Evolutionary conservation across 306 rosid genomes (phyloP), one percentile per base, ranked within the genome.

Genomic region (Crataegus laevigata): DNA sequence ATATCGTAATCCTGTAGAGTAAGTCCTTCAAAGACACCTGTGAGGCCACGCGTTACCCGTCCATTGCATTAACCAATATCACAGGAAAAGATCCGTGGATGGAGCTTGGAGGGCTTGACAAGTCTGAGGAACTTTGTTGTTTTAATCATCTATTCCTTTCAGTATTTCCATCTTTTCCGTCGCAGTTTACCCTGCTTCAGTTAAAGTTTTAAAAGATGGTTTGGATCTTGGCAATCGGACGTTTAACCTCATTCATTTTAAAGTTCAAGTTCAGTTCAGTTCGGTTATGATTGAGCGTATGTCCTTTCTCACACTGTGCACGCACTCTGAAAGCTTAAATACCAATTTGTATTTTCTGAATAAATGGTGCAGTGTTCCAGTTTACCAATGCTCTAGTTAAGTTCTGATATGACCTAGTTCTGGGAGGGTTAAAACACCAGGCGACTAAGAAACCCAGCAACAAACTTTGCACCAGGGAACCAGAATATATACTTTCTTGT

Each of bases 21-120:
- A 58, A 94, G 99, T 84, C 99, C 99, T 30, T 94, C 99, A 13
- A 94, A 94, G 93, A 94, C 99, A 4, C 99, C 99, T 2, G 99
- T 94, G 76, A 85, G 97, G 84, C 88, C 99, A n/a, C 91, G 96
- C 51, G 87, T 90, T 69, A 25, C 89, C 68, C 97, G 89, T 24
- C 91, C 97, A 30, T 69, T 79, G 66, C 84, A 77, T 51, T 83
- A 80, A 85, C 79, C 17, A 50, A 73, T 65, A 72, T 51, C 76
- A 36, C 36, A 61, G 66, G 71, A 59, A 62, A 34, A 68, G 76
- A 78, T 83, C 47, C 63, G 14, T 38, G 59, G 80, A 72, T 82
- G 83, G 75, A 55, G 80, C 80, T 72, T 64, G 73, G 69, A 81
- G 51, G 68, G 77, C 83, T 83, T 78, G 75, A 81, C 83, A 38